Conservation (phyloP, 371 early-diverging fungal genomes). For the Mucor saturninus region DNA sequence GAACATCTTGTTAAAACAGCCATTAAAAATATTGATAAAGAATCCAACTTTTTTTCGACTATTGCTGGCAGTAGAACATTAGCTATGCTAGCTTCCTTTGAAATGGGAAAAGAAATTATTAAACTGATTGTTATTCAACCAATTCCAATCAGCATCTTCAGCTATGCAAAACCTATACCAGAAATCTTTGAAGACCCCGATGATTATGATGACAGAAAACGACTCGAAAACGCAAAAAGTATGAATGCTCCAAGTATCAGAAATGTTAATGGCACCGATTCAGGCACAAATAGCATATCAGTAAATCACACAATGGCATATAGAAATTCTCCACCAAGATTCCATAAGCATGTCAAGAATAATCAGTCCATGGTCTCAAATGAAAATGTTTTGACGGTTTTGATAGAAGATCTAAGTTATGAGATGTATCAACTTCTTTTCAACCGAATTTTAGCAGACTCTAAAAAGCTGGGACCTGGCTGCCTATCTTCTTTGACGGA, state of each 20-base stretch:
- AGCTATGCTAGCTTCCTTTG: slow-evolving; percentile 14
- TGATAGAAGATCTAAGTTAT: slow-evolving; percentile 7
- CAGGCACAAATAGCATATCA: background rate
- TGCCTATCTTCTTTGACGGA: slow-evolving; percentile 2
- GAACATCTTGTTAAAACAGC: background rate
- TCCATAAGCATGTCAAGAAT: background rate
- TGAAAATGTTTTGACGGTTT: slow-evolving; percentile 12
- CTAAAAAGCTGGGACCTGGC: slow-evolving; percentile 11
- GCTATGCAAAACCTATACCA: background rate
- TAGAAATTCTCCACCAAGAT: background rate
- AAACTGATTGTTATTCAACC: background rate
- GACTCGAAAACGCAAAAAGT: background rate
- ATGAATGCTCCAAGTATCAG: too few relatives aligned
- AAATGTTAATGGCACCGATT: background rate
- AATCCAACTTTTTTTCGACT: slow-evolving; percentile 15
- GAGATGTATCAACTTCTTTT: slow-evolving; percentile 1
- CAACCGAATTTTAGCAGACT: slow-evolving; percentile 9
- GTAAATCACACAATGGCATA: too few relatives aligned
- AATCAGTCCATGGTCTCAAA: background rate
- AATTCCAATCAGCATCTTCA: background rate
- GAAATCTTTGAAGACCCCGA: background rate
- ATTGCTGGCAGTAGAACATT: slow-evolving; percentile 17
- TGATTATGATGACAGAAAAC: background rate
- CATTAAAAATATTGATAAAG: background rate
- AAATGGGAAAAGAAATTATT: slow-evolving; percentile 6